A percentile compares a stretch with the other conserved stretches of the same genome.
Conservation (phyloP, 192 early-diverging fungal species). For the Mortierella claussenii region DNA sequence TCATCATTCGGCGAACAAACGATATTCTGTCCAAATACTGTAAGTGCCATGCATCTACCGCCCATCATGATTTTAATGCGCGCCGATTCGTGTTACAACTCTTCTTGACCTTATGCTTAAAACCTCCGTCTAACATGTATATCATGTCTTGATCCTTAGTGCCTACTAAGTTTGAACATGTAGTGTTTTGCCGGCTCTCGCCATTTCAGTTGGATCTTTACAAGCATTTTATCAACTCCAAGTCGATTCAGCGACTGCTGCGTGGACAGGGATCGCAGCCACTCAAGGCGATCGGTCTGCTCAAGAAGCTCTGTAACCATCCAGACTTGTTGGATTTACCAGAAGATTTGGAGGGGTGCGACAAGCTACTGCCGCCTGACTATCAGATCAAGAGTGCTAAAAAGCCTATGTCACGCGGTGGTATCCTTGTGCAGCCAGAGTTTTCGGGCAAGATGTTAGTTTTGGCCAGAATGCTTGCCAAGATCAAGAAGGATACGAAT, state of each 20-base stretch:
- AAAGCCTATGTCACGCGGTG: constrained; percentile 46
- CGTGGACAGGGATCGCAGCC: constrained; percentile 84
- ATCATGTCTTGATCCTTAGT: constrained; percentile 58
- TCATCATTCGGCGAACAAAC: constrained; percentile 97
- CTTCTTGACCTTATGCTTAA: background rate
- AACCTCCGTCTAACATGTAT: background rate
- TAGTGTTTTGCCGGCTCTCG: constrained; percentile 93
- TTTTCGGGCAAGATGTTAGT: constrained; percentile 95
- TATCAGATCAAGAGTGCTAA: constrained; percentile 58
- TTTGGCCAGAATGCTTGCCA: constrained; percentile 79
- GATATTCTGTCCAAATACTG: constrained; percentile 96
- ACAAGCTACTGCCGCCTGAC: constrained; percentile 62
- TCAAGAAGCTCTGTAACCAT: constrained; percentile 99
- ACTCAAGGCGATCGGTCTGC: constrained; percentile 85
- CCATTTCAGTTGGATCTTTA: constrained; percentile 85
- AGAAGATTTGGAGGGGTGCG: constrained; percentile 67
- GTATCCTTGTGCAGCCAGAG: constrained; percentile 57
- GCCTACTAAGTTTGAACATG: constrained; percentile 97
- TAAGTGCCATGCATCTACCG: constrained; percentile 52
- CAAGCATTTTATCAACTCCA: constrained; percentile 75
- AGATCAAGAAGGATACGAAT: constrained; percentile 73
- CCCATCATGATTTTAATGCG: background rate
- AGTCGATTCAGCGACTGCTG: constrained; percentile 76
- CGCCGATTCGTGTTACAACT: background rate
- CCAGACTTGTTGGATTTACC: constrained; percentile 86